Evolutionary conservation across 2,329 filamentous ascomycete genomes (phyloP).

Genomic region (Metarhizium robertsii): DNA sequence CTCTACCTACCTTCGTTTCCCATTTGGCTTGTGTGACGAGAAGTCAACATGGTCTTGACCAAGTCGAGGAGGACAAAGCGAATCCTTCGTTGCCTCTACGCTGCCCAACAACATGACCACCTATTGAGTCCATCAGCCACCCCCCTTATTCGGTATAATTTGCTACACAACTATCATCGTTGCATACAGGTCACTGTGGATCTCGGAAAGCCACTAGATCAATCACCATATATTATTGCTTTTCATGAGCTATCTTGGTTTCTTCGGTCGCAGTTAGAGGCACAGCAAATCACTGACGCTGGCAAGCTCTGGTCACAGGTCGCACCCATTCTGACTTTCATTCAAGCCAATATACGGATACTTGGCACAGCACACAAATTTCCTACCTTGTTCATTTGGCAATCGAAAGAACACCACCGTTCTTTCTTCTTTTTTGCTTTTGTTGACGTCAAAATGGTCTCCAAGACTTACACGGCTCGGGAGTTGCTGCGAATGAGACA

Average conservation of each 20-base stretch:
- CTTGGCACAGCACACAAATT: slow-evolving; percentile 14
- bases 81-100: slow-evolving; percentile 22
- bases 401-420: slow-evolving; percentile 22
- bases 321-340: slow-evolving; percentile 24
- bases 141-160: slow-evolving; percentile 21
- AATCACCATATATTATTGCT: slow-evolving; percentile 10
- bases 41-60: slow-evolving; percentile 17
- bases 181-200: slow-evolving; percentile 20
- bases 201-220: slow-evolving; percentile 16
- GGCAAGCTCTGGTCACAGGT: slow-evolving; percentile 18
- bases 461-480: slow-evolving; percentile 30
- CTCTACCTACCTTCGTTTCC: slow-evolving; percentile 1
- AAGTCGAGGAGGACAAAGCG: slow-evolving; percentile 23
- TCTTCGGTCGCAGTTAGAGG: slow-evolving; percentile 16
- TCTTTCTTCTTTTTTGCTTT: slow-evolving; percentile 32
- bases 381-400: slow-evolving; percentile 31
- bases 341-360: slow-evolving; percentile 16
- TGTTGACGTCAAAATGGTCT: slow-evolving; percentile 30
- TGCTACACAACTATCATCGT: slow-evolving; percentile 20
- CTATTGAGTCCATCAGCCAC: slow-evolving; percentile 21
- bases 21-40: slow-evolving; percentile 1
- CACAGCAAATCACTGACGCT: slow-evolving; percentile 21
- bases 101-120: slow-evolving; percentile 28
- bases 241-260: slow-evolving; percentile 15
- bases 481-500: slow-evolving; percentile 33